These are phyloP conservation scores for Immersiella caudata DNA, from an alignment of 495 filamentous ascomycete genomes.

Conservation along the genomic window DNA sequence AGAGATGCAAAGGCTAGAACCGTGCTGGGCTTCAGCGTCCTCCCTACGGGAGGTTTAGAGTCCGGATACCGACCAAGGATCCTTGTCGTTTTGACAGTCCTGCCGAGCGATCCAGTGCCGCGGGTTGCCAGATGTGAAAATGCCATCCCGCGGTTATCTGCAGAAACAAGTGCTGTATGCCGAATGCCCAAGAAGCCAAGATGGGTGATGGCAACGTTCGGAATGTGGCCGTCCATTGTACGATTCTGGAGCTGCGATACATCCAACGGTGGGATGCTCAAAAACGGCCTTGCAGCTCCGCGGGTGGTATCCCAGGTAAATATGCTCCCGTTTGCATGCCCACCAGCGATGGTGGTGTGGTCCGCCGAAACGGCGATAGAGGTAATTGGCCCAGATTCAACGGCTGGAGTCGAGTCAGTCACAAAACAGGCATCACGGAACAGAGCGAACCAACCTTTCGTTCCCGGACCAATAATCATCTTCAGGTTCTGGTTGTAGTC, in stretches of 20 bases:
- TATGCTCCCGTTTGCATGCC: slow-evolving; percentile 87
- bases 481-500: slow-evolving; percentile 96
- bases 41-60: slow-evolving; percentile 53
- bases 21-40: slow-evolving; percentile 87
- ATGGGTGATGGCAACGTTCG: slow-evolving; percentile 77
- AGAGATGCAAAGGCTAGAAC: slow-evolving; percentile 90
- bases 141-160: slow-evolving; percentile 93
- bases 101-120: slow-evolving; percentile 81
- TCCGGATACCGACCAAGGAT: slow-evolving; percentile 91
- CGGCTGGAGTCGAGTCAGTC: slow-evolving; percentile 53
- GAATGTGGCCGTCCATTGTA: slow-evolving; percentile 77
- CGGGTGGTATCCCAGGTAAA: slow-evolving; percentile 94
- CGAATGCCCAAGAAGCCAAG: slow-evolving; percentile 93
- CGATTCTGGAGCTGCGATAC: slow-evolving; percentile 64
- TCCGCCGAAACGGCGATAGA: slow-evolving; percentile 91
- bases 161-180: slow-evolving; percentile 96
- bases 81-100: slow-evolving; percentile 84
- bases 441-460: slow-evolving; percentile 66
- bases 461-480: slow-evolving; percentile 89
- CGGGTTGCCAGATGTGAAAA: slow-evolving; percentile 95
- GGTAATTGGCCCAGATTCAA: slow-evolving; percentile 87
- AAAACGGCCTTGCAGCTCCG: slow-evolving; percentile 74
- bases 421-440: background rate
- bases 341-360: slow-evolving; percentile 85
- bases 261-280: slow-evolving; percentile 80